These are phyloP conservation scores for Gentiana straminea DNA, from an alignment of 257 asterid species.

Conservation along the genomic window DNA sequence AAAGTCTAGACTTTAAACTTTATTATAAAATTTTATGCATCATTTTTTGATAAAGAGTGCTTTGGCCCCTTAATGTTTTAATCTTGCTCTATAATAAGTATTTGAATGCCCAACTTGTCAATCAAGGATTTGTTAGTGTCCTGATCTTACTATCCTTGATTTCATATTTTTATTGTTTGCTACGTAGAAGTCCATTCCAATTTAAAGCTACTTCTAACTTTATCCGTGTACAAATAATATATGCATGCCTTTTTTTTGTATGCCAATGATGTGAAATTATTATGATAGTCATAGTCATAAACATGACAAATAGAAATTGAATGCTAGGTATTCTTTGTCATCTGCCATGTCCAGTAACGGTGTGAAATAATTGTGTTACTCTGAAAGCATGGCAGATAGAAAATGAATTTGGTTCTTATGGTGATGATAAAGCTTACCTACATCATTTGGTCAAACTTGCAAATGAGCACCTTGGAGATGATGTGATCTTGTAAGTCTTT, in stretches of 20 bases:
- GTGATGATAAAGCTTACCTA: conserved; percentile 80
- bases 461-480: conserved; percentile 64
- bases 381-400: conserved; percentile 54
- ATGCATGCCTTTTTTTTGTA: neutral
- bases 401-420: conserved; percentile 94
- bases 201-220: neutral
- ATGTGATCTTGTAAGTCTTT: conserved; percentile 55
- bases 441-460: conserved; percentile 78
- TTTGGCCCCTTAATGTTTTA: neutral
- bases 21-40: neutral
- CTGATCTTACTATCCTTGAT: neutral
- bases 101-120: neutral
- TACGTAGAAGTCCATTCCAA: neutral
- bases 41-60: neutral
- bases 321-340: neutral
- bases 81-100: neutral
- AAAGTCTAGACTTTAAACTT: neutral
- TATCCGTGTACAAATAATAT: neutral
- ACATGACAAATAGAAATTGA: too few species aligned
- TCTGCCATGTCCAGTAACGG: conserved; percentile 7
- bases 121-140: neutral
- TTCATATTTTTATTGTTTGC: too few species aligned
- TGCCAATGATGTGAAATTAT: too few species aligned
- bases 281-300: too few species aligned
- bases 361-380: conserved; percentile 18